Base-by-base conservation (phyloP, 2,329 filamentous ascomycete genomes). In the Hymenoscyphus albidus region DNA sequence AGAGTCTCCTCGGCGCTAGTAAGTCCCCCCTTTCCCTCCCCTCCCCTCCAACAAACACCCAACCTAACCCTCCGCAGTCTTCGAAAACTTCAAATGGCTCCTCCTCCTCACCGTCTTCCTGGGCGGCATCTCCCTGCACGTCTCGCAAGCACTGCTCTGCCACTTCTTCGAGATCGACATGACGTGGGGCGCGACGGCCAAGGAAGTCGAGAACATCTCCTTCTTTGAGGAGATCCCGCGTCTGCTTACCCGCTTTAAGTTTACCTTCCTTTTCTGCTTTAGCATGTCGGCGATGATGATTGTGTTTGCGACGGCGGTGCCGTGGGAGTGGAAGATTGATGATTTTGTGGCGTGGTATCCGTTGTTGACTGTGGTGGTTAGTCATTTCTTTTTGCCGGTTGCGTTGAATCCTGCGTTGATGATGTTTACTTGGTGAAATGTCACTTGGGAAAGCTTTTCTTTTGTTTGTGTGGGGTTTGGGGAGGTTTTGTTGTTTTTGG, bases 91-190 rank as follows among this genome's bases (percentile, higher is more conserved):
- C 78, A 89, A 87, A 78, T 92, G 89, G 89, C 85, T 88, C 16
- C 77, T 88, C 59, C 80, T 89, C 77, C 80, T 93, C 59, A 88
- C 87, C 69, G 87, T 94, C 74, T 95, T 94, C 81, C 81, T 96
- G n/a, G 91, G 92, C 55, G 92, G 91, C 18, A 81, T 93, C 62
- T 90, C 87, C 2, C 82, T 95, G 48, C 91, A 95, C 78, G 84
- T 95, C 61, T 90, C 85, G 51, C 88, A 93, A 75, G 91, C 91
- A 0, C 80, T 96, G 48, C 77, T 94, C 58, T 84, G 86, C 12
- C 92, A 95, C 79, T 90, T 94, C 83, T 90, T 94, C 75, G 86
- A 90, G 77, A 86, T 93, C 74, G 84, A 94, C 77, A 93, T 94
- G 88, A 85, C 84, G 2, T 95, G 91, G 91, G 90, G 90, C 55